Evolutionary conservation across 805 yeast genomes (phyloP).

Genomic region (Torulaspora gathmanii): DNA sequence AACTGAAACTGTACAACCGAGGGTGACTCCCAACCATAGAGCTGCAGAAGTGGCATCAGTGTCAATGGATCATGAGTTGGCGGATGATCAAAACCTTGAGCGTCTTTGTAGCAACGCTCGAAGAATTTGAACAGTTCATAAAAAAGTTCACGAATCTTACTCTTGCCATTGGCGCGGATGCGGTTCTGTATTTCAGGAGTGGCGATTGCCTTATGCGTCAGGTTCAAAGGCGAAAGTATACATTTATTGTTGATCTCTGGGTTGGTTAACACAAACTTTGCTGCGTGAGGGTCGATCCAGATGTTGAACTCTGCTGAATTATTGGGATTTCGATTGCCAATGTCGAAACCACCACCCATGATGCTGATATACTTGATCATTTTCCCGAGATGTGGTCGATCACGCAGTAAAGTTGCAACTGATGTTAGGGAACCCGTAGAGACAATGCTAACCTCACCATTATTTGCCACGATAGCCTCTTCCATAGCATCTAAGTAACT

Average conservation of each 20-base stretch:
- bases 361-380: conserved; percentile 53
- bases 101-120: conserved; percentile 41
- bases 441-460: conserved; percentile 52
- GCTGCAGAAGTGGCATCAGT: conserved; percentile 51
- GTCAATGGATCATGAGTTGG: conserved; percentile 82
- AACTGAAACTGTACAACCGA: conserved; percentile 20
- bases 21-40: conserved; percentile 32
- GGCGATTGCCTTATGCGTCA: conserved; percentile 59
- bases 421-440: conserved; percentile 81
- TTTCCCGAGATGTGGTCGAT: conserved; percentile 49
- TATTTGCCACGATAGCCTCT: conserved; percentile 41
- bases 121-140: conserved; percentile 52
- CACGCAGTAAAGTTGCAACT: conserved; percentile 50
- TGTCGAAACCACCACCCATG: conserved; percentile 66
- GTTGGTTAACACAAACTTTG: conserved; percentile 51
- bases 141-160: conserved; percentile 50
- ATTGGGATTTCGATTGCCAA: conserved; percentile 47
- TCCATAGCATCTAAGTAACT: conserved; percentile 41
- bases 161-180: conserved; percentile 38
- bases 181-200: conserved; percentile 38
- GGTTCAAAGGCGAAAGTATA: conserved; percentile 59
- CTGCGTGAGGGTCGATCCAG: conserved; percentile 72
- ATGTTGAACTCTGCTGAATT: conserved; percentile 70
- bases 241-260: conserved; percentile 44
- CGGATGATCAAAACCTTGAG: conserved; percentile 46